Evolutionary conservation across 129 eudicot species (phyloP).

Genomic region (Helianthus tuberosus): DNA sequence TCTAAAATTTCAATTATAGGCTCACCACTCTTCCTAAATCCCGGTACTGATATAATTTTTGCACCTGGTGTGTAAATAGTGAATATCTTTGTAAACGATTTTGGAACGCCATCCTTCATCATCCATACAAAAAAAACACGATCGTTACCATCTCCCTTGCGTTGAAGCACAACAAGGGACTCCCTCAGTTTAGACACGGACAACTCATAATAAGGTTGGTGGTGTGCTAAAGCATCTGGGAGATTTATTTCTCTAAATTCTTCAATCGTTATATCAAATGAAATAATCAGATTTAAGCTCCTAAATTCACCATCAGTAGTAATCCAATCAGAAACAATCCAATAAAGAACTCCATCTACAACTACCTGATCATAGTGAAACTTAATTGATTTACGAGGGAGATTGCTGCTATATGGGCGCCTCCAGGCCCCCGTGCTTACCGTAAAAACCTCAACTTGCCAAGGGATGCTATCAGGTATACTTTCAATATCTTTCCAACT

Average conservation of each 20-base stretch:
- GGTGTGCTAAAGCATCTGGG: background rate
- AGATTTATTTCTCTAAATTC: background rate
- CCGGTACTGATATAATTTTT: background rate
- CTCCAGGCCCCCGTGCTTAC: background rate
- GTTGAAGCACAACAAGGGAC: background rate
- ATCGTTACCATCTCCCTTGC: background rate
- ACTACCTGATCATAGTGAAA: background rate
- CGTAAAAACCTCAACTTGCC: slow-evolving; percentile 2
- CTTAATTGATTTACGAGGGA: background rate
- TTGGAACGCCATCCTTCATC: background rate
- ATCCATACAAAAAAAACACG: background rate
- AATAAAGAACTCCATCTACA: slow-evolving; percentile 6
- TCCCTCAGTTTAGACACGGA: background rate
- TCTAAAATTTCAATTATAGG: background rate
- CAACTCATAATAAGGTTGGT: background rate
- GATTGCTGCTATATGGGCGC: background rate
- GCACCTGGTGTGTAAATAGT: background rate
- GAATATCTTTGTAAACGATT: background rate
- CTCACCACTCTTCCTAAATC: background rate
- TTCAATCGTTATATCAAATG: slow-evolving; percentile 13
- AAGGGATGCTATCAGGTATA: too few species aligned
- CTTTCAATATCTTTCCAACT: background rate
- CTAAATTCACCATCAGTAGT: background rate
- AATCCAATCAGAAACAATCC: background rate
- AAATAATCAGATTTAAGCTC: background rate